Conservation (phyloP, 2,329 filamentous ascomycete species). For the Aotearoamyces nothofagi region DNA sequence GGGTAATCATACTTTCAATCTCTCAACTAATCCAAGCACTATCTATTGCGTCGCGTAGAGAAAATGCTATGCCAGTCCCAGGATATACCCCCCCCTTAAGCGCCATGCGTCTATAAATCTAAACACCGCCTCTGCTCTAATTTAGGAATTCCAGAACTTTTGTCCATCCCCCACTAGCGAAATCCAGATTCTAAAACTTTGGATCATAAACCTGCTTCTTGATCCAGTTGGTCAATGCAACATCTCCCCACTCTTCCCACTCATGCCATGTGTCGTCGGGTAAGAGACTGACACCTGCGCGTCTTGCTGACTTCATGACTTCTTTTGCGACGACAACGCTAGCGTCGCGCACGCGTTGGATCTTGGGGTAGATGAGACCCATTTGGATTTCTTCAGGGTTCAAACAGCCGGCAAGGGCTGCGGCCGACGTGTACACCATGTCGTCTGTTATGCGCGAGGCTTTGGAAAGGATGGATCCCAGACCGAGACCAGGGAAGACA, state of each 20-base stretch:
- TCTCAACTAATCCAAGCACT: no score
- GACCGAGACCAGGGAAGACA: slow-evolving; percentile 90
- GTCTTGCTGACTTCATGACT: slow-evolving; percentile 83
- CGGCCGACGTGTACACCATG: slow-evolving; percentile 94
- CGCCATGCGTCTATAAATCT: no score
- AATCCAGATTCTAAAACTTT: slow-evolving; percentile 10
- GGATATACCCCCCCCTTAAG: no score
- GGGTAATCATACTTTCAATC: no score
- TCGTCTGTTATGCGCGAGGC: slow-evolving; percentile 73
- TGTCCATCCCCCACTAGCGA: no score
- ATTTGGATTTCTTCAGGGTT: slow-evolving; percentile 67
- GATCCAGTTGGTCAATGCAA: slow-evolving; percentile 43
- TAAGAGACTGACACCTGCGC: slow-evolving; percentile 59
- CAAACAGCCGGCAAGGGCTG: slow-evolving; percentile 63
- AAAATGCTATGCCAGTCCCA: no score
- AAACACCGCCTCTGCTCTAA: no score
- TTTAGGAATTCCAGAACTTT: no score
- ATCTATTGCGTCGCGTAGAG: no score
- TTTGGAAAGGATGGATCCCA: slow-evolving; percentile 86
- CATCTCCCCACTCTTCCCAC: slow-evolving; percentile 59
- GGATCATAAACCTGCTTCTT: slow-evolving; percentile 46
- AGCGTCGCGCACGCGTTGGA: slow-evolving; percentile 84
- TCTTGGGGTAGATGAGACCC: slow-evolving; percentile 80
- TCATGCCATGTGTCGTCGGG: slow-evolving; percentile 54
- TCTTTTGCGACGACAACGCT: slow-evolving; percentile 75